Base-by-base conservation (phyloP, 2,329 filamentous ascomycete species). In the Davidsoniella virescens region DNA sequence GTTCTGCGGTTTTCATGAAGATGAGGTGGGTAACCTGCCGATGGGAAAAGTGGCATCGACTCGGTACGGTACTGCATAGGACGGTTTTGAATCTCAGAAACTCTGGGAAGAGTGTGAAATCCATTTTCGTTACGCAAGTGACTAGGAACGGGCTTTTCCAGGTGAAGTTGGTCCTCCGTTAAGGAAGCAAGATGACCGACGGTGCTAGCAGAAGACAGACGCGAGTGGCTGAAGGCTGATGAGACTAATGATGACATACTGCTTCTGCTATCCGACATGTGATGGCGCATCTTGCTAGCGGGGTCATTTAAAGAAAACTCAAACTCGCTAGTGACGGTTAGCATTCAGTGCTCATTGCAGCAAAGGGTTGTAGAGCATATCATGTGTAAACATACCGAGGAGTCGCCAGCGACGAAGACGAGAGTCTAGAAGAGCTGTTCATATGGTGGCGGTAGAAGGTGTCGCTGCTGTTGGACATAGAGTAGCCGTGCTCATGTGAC, bases 141-240 rank as follows among this genome's bases (percentile, higher is more conserved):
- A 26, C 26, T 36, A 26, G 50, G 50, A 38, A 49, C 26, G 9
- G 51, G 47, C 39, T 52, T 52, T 18, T 52, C 51, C 10, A 52
- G 43, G 26, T 52, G 47, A 9, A 52, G 51, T 17, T 52, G 51
- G 29, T 52, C 51, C 39, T 52, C 51, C 25, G 51, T 47, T 47
- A 52, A 49, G 8, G 51, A 50, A 25, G 51, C 51, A 10, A 52
- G 47, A 20, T 52, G 67, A 47, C 68, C 67, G 18, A 71, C 63
- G 0, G 71, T 75, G 1, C 73, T 75, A 41, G 70, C 63, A 0
- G 73, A 76, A 1, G 73, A 75, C 46, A 73, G 65, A 37, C 72
- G 65, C 2, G 73, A 76, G 56, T 76, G 71, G 0, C 47, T 50
- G 23, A 53, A 53, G 1, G 64, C 66, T 2, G 71, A 68, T 2